Evolutionary conservation across 2,329 filamentous ascomycete species (phyloP), one percentile per base, ranked within the genome.

Genomic region (Colletotrichum sp.): DNA sequence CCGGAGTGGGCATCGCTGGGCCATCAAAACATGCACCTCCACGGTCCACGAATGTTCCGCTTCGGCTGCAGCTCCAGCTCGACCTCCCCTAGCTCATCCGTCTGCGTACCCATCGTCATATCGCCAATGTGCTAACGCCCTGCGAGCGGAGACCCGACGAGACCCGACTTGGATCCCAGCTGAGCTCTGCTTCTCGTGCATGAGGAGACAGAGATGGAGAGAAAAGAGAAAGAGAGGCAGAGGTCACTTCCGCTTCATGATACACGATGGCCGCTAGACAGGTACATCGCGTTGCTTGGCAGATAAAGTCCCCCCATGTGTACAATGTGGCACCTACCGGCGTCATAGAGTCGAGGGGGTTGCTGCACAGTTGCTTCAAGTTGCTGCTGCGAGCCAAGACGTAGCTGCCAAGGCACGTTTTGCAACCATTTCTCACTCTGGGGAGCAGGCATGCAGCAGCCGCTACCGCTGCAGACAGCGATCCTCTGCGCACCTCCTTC

Each of bases 331-430:
- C 59, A 69, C 70, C 64, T 65, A 39, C 70, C 70, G 70, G 73
- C 73, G 70, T 73, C 70, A 73, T 76, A 49, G 73, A 65, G 64
- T 52, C 73, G 73, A 73, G 70, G 70, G 70, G 44, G 64, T 36
- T 69, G 64, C 70, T 59, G 73, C 73, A 73, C 64, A 59, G 16
- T 57, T 44, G 63, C 44, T 63, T 72, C 73, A 63, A 36, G 21
- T 26, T 75, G 21, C 72, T 63, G 39, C 63, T 73, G 70, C 57
- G 57, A 73, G 73, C 70, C 70, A 73, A 73, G 73, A 69, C 57
- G 39, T 69, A 24, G 62, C 32, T 52, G 72, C 55, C 73, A 76
- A 72, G 63, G 73, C 69, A 63, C 71, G 65, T 49, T 66, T 52
- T 52, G 44, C 44, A 52, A 52, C 36, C 36, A 66, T 30, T 66